Evolutionary conservation across 2,329 filamentous ascomycete species (phyloP).

Genomic region (Diaporthe citriasiana): DNA sequence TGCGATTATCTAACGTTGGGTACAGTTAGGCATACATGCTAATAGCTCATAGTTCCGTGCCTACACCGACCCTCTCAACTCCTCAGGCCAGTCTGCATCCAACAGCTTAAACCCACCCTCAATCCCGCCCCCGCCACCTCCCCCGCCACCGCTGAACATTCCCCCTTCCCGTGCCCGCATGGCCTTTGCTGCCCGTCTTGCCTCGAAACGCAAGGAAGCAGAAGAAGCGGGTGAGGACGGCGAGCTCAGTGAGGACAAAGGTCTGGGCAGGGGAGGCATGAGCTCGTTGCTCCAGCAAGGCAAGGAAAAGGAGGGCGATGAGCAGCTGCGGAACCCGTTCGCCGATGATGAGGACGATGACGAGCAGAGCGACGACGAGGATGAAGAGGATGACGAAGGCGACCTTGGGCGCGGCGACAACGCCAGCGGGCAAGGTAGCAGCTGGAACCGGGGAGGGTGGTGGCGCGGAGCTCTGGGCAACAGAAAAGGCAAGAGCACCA

Average conservation of each 20-base stretch:
- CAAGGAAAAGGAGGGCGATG: constrained; percentile 39
- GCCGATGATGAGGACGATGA: constrained; percentile 69
- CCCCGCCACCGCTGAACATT: constrained; percentile 86
- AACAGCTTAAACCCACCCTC: constrained; percentile 66
- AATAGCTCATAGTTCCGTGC: constrained; percentile 66
- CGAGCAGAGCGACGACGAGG: constrained; percentile 67
- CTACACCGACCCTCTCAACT: constrained; percentile 69
- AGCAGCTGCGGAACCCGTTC: constrained; percentile 64
- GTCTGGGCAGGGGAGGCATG: constrained; percentile 38
- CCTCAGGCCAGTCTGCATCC: constrained; percentile 53
- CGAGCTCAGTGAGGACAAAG: constrained; percentile 49
- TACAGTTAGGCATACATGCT: constrained; percentile 32
- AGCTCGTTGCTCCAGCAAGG: constrained; percentile 37
- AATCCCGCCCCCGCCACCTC: constrained; percentile 71
- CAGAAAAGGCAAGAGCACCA: constrained; percentile 44
- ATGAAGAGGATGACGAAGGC: constrained; percentile 59
- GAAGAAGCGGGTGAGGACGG: constrained; percentile 59
- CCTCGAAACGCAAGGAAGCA: constrained; percentile 73
- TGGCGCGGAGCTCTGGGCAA: constrained; percentile 52
- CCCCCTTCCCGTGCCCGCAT: constrained; percentile 88
- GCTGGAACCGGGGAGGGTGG: constrained; percentile 55
- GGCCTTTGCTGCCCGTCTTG: constrained; percentile 89
- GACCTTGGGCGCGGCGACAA: constrained; percentile 53
- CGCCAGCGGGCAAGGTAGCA: constrained; percentile 47
- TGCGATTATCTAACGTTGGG: constrained; percentile 25